Evolutionary conservation across 257 asterid species (phyloP), one percentile per base, ranked within the genome.

Genomic region (Osmanthus fragrans): DNA sequence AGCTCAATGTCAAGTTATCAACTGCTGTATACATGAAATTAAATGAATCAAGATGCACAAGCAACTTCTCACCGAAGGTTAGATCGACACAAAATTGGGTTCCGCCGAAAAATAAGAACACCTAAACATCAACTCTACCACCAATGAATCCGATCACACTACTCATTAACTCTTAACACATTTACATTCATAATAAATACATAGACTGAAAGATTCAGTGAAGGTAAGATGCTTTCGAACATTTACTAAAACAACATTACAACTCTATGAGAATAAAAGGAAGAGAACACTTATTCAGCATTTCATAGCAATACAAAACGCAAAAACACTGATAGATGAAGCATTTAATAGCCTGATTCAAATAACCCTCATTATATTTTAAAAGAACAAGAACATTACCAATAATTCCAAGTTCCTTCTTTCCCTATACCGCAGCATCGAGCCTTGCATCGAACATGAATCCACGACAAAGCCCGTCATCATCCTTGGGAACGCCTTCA

Each of bases 391-490:
- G 19, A 63, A 27, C 7, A 11, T 27, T 80, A 84, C 80, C 80
- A 80, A 75, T 73, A 49, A 58, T 37, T 47, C 40, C 68, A 7
- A 45, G 42, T 56, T 51, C 78, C 15, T 47, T 34, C 79, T 72
- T 56, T 64, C 84, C 34, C 36, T 82, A 92, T 39, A 93, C 90
- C 75, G 80, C 73, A 0, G 85, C 92, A 4, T 89, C 93, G 8
- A 93, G 90, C 86, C 87, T 87, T 1, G 97, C 98, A 79, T 95
- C 97, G 7, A 93, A 88, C 36, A 89, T 77, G 72, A 95, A 95
- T 33, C 99, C 99, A 11, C 97, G 88, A 78, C 83, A 90, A 39
- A 93, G 96, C n/a, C 97, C 98, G 10, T 95, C 99, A 12, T 97
- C 95, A 56, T 90, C 88, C 56, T 95, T 97, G 0, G 96, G 97